Evolutionary conservation across 352 stramenopile species (phyloP), one percentile per base, ranked within the genome.

Genomic region (Elongisporangium prolatum): DNA sequence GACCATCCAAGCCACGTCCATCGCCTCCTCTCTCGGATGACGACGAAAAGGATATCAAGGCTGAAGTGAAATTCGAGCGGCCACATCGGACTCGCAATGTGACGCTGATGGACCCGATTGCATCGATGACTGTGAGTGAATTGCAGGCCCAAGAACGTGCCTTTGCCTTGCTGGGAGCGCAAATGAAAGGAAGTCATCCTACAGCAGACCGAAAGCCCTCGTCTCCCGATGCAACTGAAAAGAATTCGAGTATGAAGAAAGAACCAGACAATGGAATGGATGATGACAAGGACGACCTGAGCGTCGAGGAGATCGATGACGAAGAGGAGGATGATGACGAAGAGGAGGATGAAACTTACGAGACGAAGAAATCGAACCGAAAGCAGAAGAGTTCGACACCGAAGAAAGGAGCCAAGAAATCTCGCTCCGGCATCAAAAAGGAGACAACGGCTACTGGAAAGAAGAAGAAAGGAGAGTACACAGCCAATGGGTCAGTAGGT

Each of bases 281-380:
- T 5, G 28, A 40, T 13, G 28, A 8, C 8, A 40, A 40, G 28
- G 28, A 40, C 28, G 28, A 40, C 8, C 2, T 40, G 28, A 40
- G 28, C 28, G 14, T 13, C 8, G 50, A 54, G 21, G 21, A 54
- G 10, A 38, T 21, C 50, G 10, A 44, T 16, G 59, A 63, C 9
- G 58, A 56, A 17, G 20, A 57, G 11, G 20, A 57, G 11, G 76
- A 67, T 21, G 72, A 81, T 25, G 64, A 69, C 8, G 69, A 72
- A 54, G 71, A 71, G 22, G 40, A 71, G 52, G 47, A 58, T 7
- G 13, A 70, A 72, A 64, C 22, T 10, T 37, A 64, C 14, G 17
- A n/a, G 49, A 59, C 48, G 14, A 72, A 64, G 20, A 17, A 57
- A 8, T 56, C 2, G 48, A 49, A 50, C 25, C 21, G 28, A 61